Evolutionary conservation across 2,329 filamentous ascomycete species (phyloP), one percentile per base, ranked within the genome.

Genomic region (Akanthomyces dipterigenus): DNA sequence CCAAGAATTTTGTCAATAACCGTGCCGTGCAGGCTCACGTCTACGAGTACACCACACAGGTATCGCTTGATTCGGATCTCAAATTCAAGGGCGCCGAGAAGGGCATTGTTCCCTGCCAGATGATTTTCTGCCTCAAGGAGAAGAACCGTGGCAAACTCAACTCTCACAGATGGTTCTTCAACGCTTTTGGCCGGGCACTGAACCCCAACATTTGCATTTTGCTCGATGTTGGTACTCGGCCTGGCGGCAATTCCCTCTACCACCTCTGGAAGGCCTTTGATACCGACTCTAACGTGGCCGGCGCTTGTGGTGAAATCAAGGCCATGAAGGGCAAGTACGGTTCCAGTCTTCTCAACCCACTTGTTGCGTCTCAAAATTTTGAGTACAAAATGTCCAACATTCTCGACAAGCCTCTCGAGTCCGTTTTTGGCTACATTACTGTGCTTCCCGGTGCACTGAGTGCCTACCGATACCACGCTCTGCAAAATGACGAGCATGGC

Each of bases 301-400:
- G 95, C 54, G 95, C 95, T 28, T 97, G 95, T 65, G 95, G 95
- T 66, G 95, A 99, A 74, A 99, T 99, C 75, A 96, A 93, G 72
- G 95, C 95, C 0, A 96, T 96, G 77, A 96, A 97, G 73, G 95
- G 95, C 8, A 91, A 88, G 66, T 87, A 84, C 26, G 93, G 91
- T 70, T 79, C 86, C 5, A 91, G 93, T 64, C 81, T 99, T 18
- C 79, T 99, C 50, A 99, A 99, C 69, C 95, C 95, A 0, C 81
- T 99, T 6, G 93, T 99, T 18, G 95, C 95, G 0, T 96, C 92
- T 50, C 95, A 99, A 70, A 99, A 99, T 73, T 99, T 99, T 67
- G 95, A 99, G 78, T 99, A 99, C 80, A 99, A 99, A 76, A 97
- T 99, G 91, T 96, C 92, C 45, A 99, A 99, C 69, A 99, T 99